Conservation (phyloP, 352 stramenopile genomes). For the Blastocystis sp. region DNA sequence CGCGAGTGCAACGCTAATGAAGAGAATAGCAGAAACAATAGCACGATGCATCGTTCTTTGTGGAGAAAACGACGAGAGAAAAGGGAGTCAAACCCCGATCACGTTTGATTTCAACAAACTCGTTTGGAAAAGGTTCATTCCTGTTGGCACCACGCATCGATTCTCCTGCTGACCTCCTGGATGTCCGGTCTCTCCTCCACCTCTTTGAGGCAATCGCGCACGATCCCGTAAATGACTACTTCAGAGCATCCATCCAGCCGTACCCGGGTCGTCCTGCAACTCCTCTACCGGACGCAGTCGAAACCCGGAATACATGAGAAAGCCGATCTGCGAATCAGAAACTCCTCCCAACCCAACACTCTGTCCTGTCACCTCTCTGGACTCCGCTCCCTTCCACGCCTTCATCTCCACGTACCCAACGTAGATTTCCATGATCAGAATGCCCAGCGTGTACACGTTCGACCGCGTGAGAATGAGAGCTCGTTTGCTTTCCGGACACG, state of each 20-base stretch:
- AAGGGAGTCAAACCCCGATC: background rate
- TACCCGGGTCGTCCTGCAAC: background rate
- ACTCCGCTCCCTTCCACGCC: background rate
- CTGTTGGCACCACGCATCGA: background rate
- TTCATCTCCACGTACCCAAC: background rate
- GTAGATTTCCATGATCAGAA: slow-evolving; percentile 21
- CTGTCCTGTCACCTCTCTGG: background rate
- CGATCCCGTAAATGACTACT: slow-evolving; percentile 8
- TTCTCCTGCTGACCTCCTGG: background rate
- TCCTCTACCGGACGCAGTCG: background rate
- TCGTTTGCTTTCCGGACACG: background rate
- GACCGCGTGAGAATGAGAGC: background rate
- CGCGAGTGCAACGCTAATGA: background rate
- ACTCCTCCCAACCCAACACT: background rate
- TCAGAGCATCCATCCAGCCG: background rate
- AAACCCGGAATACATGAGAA: background rate
- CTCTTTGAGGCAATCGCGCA: background rate
- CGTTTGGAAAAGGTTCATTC: background rate
- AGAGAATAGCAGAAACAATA: background rate
- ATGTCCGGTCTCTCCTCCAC: background rate
- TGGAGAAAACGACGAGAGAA: background rate
- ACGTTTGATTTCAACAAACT: background rate
- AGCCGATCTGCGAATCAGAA: background rate
- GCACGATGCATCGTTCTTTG: background rate
- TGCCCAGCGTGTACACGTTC: background rate